These are phyloP conservation scores for Oryza meridionalis DNA, from an alignment of 176 grass and related monocot species.

Conservation along the genomic window DNA sequence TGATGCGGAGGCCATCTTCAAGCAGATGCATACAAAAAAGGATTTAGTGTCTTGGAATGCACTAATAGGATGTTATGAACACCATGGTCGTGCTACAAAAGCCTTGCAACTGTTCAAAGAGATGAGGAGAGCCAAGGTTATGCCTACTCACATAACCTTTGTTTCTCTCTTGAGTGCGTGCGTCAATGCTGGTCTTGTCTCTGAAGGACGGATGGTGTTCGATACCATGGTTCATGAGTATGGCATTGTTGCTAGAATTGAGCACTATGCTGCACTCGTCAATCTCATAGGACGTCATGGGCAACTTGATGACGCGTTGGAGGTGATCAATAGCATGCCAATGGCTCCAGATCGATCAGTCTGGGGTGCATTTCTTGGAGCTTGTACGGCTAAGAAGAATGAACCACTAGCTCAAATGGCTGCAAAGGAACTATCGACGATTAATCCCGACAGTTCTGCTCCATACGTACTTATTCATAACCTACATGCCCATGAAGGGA, in stretches of 20 bases:
- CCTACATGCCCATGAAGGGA: conserved; percentile 69
- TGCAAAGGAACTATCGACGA: conserved; percentile 49
- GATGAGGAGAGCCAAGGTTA: conserved; percentile 52
- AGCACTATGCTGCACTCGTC: conserved; percentile 78
- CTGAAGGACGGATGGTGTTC: conserved; percentile 66
- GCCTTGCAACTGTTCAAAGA: conserved; percentile 64
- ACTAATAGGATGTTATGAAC: conserved; percentile 65
- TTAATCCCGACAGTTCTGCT: conserved; percentile 75
- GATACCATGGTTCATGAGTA: conserved; percentile 69
- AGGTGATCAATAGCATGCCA: conserved; percentile 62
- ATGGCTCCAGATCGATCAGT: conserved; percentile 63
- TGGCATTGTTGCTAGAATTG: conserved; percentile 53
- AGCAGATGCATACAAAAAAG: conserved; percentile 56
- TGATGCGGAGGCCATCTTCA: conserved; percentile 58
- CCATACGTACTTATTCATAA: conserved; percentile 89
- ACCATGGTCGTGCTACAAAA: conserved; percentile 60
- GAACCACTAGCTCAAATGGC: conserved; percentile 58
- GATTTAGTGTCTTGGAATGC: conserved; percentile 71
- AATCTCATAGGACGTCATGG: conserved; percentile 73
- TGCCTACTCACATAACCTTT: conserved; percentile 70
- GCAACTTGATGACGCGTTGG: conserved; percentile 55
- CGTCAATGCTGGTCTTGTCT: conserved; percentile 63
- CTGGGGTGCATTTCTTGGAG: conserved; percentile 83
- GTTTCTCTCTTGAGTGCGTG: conserved; percentile 75
- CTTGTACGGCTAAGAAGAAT: conserved; percentile 72